Percentiles rank a stretch among this genome's conserved stretches.
Conservation (phyloP, 208 protist species). For the Crithidia bombi region DNA sequence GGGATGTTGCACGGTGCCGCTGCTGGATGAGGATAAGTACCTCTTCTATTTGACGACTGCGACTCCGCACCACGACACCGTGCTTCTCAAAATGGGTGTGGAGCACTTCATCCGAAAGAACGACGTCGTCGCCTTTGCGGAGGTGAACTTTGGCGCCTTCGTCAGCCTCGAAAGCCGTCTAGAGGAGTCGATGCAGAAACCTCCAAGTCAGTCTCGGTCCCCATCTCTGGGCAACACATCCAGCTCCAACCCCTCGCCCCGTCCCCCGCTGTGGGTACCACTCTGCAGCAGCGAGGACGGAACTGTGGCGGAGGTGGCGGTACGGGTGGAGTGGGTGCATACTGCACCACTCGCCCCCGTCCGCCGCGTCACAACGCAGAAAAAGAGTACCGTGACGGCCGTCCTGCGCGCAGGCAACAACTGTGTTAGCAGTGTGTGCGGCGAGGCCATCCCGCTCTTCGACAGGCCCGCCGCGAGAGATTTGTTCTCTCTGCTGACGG, state of each 20-base stretch:
- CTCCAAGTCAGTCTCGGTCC: background rate
- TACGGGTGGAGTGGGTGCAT: conserved; percentile 21
- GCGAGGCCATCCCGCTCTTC: background rate
- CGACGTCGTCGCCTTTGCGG: conserved; percentile 23
- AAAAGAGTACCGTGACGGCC: conserved; percentile 7
- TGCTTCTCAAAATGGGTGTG: conserved; percentile 21
- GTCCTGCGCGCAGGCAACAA: background rate
- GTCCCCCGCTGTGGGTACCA: conserved; percentile 2
- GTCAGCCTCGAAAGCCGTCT: conserved; percentile 19
- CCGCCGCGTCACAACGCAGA: conserved; percentile 20
- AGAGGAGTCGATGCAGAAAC: conserved; percentile 14
- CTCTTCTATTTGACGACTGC: conserved; percentile 13
- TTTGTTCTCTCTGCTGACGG: conserved; percentile 18
- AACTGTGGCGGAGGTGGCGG: conserved; percentile 11
- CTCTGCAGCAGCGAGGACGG: background rate
- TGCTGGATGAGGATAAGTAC: conserved; percentile 24
- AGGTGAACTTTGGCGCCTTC: conserved; percentile 23
- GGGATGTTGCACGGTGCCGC: conserved; percentile 13
- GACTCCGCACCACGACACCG: conserved; percentile 5
- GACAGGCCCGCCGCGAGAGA: conserved; percentile 7
- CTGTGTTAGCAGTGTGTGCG: background rate
- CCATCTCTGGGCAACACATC: background rate
- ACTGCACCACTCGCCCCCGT: background rate
- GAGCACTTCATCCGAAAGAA: conserved; percentile 20
- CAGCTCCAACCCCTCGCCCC: background rate